phyloP scores from a whole-genome alignment of 805 yeast genomes.

The Starmerella scarabaei region DNA sequence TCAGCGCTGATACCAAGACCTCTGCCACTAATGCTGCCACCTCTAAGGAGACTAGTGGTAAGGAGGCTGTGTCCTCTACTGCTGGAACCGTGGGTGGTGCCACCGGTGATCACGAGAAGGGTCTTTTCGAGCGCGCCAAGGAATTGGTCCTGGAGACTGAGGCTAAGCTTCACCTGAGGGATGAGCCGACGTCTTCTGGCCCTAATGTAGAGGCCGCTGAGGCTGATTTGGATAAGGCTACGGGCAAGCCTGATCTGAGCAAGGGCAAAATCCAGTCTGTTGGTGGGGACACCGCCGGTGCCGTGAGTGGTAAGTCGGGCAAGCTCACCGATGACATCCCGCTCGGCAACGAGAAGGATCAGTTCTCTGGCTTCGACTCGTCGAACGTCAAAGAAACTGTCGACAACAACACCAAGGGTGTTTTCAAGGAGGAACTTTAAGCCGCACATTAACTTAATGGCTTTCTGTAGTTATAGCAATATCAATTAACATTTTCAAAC shows the following conservation, averaged over 20 bases:
- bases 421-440: slow-evolving; percentile 22
- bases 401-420: slow-evolving; percentile 15
- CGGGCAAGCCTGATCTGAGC: too few species aligned
- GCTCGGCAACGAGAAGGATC: slow-evolving; percentile 10
- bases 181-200: not conserved
- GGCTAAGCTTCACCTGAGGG: too few species aligned
- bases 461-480: not conserved
- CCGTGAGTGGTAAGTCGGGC: too few species aligned
- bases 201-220: not conserved
- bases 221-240: slow-evolving; percentile 2
- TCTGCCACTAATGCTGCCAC: not conserved
- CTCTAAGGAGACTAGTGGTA: too few species aligned
- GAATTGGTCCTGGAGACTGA: too few species aligned
- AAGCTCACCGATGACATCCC: slow-evolving; percentile 10
- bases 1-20: not conserved
- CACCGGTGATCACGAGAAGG: too few species aligned
- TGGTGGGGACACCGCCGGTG: slow-evolving; percentile 4
- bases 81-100: too few species aligned
- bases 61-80: too few species aligned
- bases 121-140: too few species aligned
- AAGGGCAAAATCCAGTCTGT: slow-evolving; percentile 6
- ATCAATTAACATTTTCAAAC: not conserved
- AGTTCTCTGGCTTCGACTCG: slow-evolving; percentile 22
- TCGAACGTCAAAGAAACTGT: slow-evolving; percentile 18
- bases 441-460: too few species aligned